Base-by-base conservation (phyloP, 345 rosid species). In the Gossypium arboreum region DNA sequence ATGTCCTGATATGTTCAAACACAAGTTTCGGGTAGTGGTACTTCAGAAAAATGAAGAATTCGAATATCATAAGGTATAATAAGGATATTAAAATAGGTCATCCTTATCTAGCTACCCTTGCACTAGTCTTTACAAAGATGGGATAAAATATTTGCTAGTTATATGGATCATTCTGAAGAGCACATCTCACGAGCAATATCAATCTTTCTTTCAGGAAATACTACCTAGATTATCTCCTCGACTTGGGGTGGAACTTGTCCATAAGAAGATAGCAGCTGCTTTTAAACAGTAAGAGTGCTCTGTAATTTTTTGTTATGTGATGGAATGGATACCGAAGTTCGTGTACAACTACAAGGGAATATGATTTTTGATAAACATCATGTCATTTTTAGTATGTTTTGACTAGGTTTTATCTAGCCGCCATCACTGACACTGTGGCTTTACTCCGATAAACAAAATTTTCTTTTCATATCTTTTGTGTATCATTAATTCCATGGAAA, bases 221-320 rank as follows among this genome's bases (percentile, higher is more conserved):
- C 80, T 92, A 60, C 94, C 94, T 1, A 80, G 90, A 79, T 76
- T 89, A 77, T 89, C 97, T 56, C 94, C 97, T 43, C 90, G 92
- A 64, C 82, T 85, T 57, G 86, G 90, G 73, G 92, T 88, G 74
- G 92, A 91, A 76, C 84, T 84, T 72, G 58, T 94, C 65, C 93
- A 89, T 71, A 89, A 91, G 87, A 92, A 89, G 91, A 83, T 92
- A 79, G 86, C 89, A 0, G 84, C 92, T 81, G 90, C 88, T 17
- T 86, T 88, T 75, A 81, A 87, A 75, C 78, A 85, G 81, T 83
- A 65, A 77, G 24, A 25, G 41, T 34, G 11, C 61, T 60, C 64
- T 77, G 71, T 70, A 70, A 4, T 2, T 11, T 27, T 70, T 29
- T 51, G 34, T 57, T 57, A 24, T 22, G 16, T 47, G 39, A 48